Conservation (phyloP, 2,329 filamentous ascomycete species). For the Periconia sp. region DNA sequence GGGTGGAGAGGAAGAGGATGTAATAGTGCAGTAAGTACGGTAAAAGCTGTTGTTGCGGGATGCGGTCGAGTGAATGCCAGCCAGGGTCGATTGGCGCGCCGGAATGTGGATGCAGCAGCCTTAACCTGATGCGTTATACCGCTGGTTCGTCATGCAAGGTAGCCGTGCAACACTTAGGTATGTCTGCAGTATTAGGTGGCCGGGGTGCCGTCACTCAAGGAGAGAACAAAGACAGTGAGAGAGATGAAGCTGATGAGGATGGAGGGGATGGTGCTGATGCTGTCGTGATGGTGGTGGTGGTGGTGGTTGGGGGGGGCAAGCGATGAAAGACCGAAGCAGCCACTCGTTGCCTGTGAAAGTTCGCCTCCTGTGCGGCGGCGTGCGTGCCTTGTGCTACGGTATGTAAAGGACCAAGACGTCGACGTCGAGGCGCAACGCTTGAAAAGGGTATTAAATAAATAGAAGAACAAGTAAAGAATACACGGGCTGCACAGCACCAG, state of each 20-base stretch:
- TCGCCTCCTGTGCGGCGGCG: too few species aligned
- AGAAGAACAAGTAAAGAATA: neutral
- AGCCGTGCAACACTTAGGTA: slow-evolving; percentile 33
- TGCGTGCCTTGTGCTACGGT: too few species aligned
- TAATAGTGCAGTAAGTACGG: slow-evolving; percentile 15
- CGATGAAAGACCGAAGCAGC: too few species aligned
- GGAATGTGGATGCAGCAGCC: slow-evolving; percentile 37
- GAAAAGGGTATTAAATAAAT: neutral
- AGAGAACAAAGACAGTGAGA: neutral
- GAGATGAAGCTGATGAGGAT: too few species aligned
- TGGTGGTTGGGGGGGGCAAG: neutral
- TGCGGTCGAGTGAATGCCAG: slow-evolving; percentile 14
- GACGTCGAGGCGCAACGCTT: neutral
- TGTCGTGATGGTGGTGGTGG: neutral
- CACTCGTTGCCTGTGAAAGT: too few species aligned
- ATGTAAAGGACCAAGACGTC: neutral
- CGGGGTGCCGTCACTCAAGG: neutral
- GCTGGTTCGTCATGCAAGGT: slow-evolving; percentile 30
- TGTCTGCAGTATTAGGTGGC: slow-evolving; percentile 24
- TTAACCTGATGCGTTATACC: slow-evolving; percentile 30
- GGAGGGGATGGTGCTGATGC: neutral
- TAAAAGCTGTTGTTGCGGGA: slow-evolving; percentile 33
- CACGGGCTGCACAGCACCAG: slow-evolving; percentile 19
- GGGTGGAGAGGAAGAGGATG: slow-evolving; percentile 20
- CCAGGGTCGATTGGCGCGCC: slow-evolving; percentile 36